Conservation (phyloP, 2,329 filamentous ascomycete species). For the Exophiala sp. region DNA sequence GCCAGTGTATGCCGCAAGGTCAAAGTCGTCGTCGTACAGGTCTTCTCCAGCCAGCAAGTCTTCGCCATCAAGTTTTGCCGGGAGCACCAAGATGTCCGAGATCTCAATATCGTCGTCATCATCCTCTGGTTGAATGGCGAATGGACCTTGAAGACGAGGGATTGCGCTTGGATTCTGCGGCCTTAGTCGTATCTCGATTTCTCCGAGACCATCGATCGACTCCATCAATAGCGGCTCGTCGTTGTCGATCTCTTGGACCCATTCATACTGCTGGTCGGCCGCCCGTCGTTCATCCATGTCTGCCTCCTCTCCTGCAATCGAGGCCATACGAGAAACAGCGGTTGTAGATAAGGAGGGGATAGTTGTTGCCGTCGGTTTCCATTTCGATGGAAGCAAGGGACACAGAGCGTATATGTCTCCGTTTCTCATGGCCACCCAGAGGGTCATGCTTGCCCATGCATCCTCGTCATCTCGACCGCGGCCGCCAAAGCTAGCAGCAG, state of each 20-base stretch:
- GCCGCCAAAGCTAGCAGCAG: slow-evolving; percentile 83
- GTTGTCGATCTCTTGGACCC: slow-evolving; percentile 52
- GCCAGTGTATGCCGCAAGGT: slow-evolving; percentile 39
- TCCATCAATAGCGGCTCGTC: slow-evolving; percentile 46
- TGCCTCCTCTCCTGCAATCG: slow-evolving; percentile 38
- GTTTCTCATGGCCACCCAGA: slow-evolving; percentile 93
- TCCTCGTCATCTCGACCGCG: slow-evolving; percentile 52
- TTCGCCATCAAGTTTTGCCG: slow-evolving; percentile 47
- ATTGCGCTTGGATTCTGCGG: slow-evolving; percentile 51
- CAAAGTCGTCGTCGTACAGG: slow-evolving; percentile 38
- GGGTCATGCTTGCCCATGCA: slow-evolving; percentile 87
- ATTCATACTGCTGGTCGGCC: slow-evolving; percentile 53
- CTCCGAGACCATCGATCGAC: slow-evolving; percentile 35
- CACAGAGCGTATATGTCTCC: slow-evolving; percentile 92
- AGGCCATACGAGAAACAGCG: slow-evolving; percentile 64
- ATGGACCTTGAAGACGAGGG: slow-evolving; percentile 58
- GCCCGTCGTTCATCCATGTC: slow-evolving; percentile 43
- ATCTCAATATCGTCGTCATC: slow-evolving; percentile 51
- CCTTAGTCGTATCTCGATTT: slow-evolving; percentile 51
- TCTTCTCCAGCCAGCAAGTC: slow-evolving; percentile 50
- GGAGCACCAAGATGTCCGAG: slow-evolving; percentile 55
- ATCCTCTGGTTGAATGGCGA: slow-evolving; percentile 47
- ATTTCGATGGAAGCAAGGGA: slow-evolving; percentile 78
- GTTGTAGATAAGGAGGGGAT: slow-evolving; percentile 77
- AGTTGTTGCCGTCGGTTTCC: slow-evolving; percentile 69